These are phyloP conservation scores for Rutidosis leptorrhynchoides DNA, from an alignment of 129 eudicot species.

Conservation along the genomic window DNA sequence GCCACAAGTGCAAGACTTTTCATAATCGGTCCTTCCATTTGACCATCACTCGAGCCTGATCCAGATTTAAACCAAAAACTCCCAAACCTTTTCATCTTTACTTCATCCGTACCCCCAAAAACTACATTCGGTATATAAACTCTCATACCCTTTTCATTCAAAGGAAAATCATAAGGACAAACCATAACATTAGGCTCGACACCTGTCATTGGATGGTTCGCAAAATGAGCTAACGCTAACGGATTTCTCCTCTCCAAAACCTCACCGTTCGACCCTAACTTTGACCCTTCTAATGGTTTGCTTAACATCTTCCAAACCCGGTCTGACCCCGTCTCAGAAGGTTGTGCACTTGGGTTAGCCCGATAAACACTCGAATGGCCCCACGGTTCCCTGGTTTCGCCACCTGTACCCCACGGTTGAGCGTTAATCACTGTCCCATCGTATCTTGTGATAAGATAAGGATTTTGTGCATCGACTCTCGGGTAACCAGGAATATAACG, in stretches of 20 bases:
- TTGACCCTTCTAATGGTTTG: constrained; percentile 63
- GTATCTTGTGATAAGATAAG: constrained; percentile 82
- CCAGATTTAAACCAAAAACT: constrained; percentile 87
- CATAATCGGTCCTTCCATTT: constrained; percentile 48
- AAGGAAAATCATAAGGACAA: constrained; percentile 81
- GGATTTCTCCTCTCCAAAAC: constrained; percentile 84
- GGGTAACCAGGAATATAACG: constrained; percentile 96
- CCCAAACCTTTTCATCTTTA: constrained; percentile 70
- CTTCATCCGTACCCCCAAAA: constrained; percentile 60
- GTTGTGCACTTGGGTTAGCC: constrained; percentile 22
- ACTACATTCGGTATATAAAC: constrained; percentile 65
- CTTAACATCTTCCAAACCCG: constrained; percentile 89
- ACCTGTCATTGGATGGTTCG: constrained; percentile 74
- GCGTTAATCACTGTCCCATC: constrained; percentile 90
- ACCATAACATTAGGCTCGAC: constrained; percentile 81
- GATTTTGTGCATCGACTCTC: constrained; percentile 68
- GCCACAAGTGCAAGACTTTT: constrained; percentile 87
- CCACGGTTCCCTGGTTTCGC: constrained; percentile 69
- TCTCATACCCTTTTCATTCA: constrained; percentile 67
- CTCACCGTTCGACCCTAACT: constrained; percentile 44
- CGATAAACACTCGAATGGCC: constrained; percentile 39
- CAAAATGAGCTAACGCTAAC: constrained; percentile 78
- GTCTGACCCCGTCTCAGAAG: constrained; percentile 62
- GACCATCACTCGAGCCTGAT: constrained; percentile 33
- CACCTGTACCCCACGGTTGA: constrained; percentile 90